A percentile compares a stretch with the other conserved stretches of the same genome.
Conservation (phyloP, 139 green algal genomes). For the Asterochloris sp. region DNA sequence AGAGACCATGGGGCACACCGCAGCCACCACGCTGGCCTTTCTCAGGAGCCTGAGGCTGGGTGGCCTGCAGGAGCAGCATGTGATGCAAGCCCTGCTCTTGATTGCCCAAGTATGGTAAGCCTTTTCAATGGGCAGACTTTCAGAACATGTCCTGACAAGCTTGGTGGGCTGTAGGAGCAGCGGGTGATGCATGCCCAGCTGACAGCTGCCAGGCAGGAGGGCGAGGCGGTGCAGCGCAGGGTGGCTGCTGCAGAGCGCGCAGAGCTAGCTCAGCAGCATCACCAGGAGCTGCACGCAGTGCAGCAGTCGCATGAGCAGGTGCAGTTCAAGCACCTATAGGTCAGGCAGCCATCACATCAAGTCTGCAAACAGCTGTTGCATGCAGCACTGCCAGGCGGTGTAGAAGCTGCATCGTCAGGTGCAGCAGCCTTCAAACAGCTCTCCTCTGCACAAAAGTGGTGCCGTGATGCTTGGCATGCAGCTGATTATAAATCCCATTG, state of each 20-base stretch:
- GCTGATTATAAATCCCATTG: too few relatives aligned
- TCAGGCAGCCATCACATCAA: neutral
- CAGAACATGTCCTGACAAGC: too few relatives aligned
- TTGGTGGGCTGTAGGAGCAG: conserved; percentile 12
- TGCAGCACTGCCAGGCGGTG: neutral
- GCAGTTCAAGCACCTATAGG: too few relatives aligned
- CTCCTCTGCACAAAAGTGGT: too few relatives aligned
- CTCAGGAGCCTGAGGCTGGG: neutral
- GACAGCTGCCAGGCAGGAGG: conserved; percentile 21
- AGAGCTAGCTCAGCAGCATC: too few relatives aligned
- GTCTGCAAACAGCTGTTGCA: neutral
- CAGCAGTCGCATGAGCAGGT: too few relatives aligned
- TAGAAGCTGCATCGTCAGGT: neutral
- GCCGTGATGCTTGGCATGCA: too few relatives aligned
- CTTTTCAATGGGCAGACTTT: too few relatives aligned
- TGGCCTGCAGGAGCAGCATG: too few relatives aligned
- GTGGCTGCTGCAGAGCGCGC: neutral
- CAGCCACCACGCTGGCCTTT: neutral
- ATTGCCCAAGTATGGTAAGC: too few relatives aligned
- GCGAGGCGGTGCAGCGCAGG: conserved; percentile 11
- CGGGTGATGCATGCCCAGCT: conserved; percentile 25
- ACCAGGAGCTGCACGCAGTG: too few relatives aligned
- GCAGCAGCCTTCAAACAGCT: neutral
- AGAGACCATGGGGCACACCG: neutral
- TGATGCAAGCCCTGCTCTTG: too few relatives aligned